Conservation (phyloP, 768 basidiomycete species). For the Russula virescens region DNA sequence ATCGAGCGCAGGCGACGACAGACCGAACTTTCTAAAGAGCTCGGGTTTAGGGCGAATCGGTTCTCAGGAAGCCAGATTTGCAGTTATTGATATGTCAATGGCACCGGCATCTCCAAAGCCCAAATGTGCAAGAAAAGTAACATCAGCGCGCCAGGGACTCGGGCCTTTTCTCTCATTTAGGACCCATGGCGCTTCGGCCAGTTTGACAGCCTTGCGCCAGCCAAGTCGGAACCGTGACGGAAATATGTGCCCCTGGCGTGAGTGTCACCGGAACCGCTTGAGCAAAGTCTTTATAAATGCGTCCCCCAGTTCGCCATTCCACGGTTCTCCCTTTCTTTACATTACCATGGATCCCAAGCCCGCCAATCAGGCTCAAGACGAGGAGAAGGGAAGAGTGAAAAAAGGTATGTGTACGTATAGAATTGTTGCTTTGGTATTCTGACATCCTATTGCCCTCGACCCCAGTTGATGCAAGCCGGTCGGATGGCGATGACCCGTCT, state of each 20-base stretch:
- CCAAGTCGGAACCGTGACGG: too few species aligned
- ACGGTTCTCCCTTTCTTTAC: too few species aligned
- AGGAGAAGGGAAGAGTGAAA: background rate
- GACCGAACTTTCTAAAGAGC: constrained; percentile 47
- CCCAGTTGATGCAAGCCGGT: background rate
- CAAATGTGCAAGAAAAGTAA: constrained; percentile 64
- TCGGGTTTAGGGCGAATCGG: constrained; percentile 48
- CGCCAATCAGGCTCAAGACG: background rate
- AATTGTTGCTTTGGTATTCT: background rate
- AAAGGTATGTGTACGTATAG: background rate
- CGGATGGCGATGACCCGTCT: background rate
- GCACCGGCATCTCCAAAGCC: constrained; percentile 68
- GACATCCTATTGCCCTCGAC: background rate
- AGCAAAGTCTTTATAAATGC: too few species aligned
- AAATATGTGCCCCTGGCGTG: too few species aligned
- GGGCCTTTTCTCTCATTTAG: constrained; percentile 51
- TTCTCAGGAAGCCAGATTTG: constrained; percentile 46
- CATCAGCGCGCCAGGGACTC: constrained; percentile 37
- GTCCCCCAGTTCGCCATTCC: too few species aligned
- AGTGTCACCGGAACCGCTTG: too few species aligned
- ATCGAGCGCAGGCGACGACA: constrained; percentile 63
- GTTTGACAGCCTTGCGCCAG: background rate
- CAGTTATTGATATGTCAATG: constrained; percentile 84
- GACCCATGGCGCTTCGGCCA: background rate
- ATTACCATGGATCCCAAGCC: background rate